Conservation (phyloP, 305 asterid species). For the Stenogyne calaminthoides region DNA sequence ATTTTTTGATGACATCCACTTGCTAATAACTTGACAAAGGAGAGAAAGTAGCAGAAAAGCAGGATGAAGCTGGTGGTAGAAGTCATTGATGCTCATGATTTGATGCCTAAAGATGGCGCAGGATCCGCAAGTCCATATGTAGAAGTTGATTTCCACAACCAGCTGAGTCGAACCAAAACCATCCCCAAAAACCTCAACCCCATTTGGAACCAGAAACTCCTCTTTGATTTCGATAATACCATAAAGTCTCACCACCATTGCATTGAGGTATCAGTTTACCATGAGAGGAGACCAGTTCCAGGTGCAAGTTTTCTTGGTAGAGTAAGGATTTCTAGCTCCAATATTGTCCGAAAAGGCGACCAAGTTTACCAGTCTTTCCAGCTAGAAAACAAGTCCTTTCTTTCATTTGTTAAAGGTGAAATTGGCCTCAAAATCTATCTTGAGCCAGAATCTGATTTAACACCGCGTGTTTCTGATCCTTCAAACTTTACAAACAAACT, state of each 20-base stretch:
- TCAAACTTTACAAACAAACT: constrained; percentile 13
- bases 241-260: constrained; percentile 36
- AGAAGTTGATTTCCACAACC: constrained; percentile 49
- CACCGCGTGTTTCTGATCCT: constrained; percentile 22
- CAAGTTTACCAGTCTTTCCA: constrained; percentile 65
- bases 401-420: constrained; percentile 56
- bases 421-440: constrained; percentile 67
- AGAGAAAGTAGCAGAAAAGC: constrained; percentile 41
- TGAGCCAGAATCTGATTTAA: constrained; percentile 40
- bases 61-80: constrained; percentile 51
- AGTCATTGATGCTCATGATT: constrained; percentile 49
- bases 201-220: constrained; percentile 55
- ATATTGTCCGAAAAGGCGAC: constrained; percentile 61
- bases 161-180: constrained; percentile 45
- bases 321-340: constrained; percentile 64
- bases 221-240: constrained; percentile 47
- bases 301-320: constrained; percentile 68
- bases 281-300: constrained; percentile 52
- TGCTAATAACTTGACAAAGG: constrained; percentile 36
- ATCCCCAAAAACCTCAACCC: constrained; percentile 50
- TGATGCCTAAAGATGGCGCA: constrained; percentile 53
- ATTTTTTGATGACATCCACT: constrained; percentile 43
- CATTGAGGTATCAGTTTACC: constrained; percentile 60
- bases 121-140: constrained; percentile 52
- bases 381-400: constrained; percentile 53